These are phyloP conservation scores for Fusarium nurragi DNA, from an alignment of 2,329 filamentous ascomycete genomes.

Conservation along the genomic window DNA sequence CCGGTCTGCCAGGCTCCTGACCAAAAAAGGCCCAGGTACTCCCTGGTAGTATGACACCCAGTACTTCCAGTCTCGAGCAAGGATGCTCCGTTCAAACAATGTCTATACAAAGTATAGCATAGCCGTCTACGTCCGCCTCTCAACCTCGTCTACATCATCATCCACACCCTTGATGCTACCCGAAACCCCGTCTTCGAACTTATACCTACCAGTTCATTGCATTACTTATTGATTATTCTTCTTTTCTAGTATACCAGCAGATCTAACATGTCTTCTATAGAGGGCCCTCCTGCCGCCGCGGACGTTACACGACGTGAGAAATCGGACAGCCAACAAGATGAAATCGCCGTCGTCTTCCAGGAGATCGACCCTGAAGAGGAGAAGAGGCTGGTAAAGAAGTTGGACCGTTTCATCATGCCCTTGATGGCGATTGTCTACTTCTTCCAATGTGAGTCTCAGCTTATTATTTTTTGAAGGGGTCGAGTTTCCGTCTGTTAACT, in stretches of 20 bases:
- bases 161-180: not conserved
- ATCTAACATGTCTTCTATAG: constrained; percentile 7
- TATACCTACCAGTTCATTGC: not conserved
- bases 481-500: not conserved
- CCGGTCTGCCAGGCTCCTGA: not conserved
- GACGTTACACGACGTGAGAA: constrained; percentile 12
- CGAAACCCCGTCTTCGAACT: not conserved
- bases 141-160: not conserved
- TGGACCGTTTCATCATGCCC: constrained; percentile 31
- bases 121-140: not conserved
- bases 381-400: constrained; percentile 22
- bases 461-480: not conserved
- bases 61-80: not conserved
- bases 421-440: constrained; percentile 35
- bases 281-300: not conserved
- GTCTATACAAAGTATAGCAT: not conserved
- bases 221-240: not conserved
- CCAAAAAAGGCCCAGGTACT: not conserved
- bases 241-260: not conserved
- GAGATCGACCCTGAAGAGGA: constrained; percentile 33
- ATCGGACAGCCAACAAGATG: constrained; percentile 6
- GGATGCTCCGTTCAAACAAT: not conserved
- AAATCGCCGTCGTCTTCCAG: constrained; percentile 20
- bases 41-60: not conserved
- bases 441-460: constrained; percentile 26